phyloP scores from a whole-genome alignment of 176 grass and related monocot species.

The Cocos nucifera region DNA sequence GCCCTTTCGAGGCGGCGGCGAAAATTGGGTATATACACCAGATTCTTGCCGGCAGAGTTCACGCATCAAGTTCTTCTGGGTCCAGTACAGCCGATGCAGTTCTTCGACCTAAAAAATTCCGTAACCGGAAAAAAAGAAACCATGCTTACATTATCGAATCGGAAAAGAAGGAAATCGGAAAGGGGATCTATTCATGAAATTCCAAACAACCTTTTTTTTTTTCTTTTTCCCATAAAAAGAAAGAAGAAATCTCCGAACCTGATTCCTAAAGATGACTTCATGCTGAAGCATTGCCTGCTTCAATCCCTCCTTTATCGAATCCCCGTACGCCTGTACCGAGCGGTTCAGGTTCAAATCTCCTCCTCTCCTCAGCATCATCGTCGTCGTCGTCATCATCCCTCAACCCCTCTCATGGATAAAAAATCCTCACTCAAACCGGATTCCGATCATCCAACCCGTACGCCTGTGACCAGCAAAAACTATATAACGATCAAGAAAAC shows the following conservation, averaged over 20 bases:
- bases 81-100: slow-evolving; percentile 36
- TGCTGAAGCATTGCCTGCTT: slow-evolving; percentile 38
- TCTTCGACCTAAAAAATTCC: slow-evolving; percentile 25
- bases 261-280: slow-evolving; percentile 29
- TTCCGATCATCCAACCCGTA: too few relatives aligned
- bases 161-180: background rate
- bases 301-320: slow-evolving; percentile 17
- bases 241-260: slow-evolving; percentile 13
- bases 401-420: too few relatives aligned
- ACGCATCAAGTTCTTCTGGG: slow-evolving; percentile 26
- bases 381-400: slow-evolving; percentile 2
- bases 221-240: too few relatives aligned
- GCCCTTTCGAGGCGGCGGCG: too few relatives aligned
- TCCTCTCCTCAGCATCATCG: slow-evolving; percentile 6
- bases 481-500: too few relatives aligned
- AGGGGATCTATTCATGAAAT: background rate
- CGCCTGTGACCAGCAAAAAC: too few relatives aligned
- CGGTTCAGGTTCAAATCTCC: slow-evolving; percentile 41
- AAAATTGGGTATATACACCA: slow-evolving; percentile 4
- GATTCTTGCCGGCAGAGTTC: slow-evolving; percentile 29
- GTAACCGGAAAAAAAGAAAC: background rate
- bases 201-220: too few relatives aligned
- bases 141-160: too few relatives aligned
- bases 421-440: too few relatives aligned
- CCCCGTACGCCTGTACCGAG: slow-evolving; percentile 22